These are phyloP conservation scores for Scleroderma bovista DNA, from an alignment of 768 basidiomycete genomes.

Conservation along the genomic window DNA sequence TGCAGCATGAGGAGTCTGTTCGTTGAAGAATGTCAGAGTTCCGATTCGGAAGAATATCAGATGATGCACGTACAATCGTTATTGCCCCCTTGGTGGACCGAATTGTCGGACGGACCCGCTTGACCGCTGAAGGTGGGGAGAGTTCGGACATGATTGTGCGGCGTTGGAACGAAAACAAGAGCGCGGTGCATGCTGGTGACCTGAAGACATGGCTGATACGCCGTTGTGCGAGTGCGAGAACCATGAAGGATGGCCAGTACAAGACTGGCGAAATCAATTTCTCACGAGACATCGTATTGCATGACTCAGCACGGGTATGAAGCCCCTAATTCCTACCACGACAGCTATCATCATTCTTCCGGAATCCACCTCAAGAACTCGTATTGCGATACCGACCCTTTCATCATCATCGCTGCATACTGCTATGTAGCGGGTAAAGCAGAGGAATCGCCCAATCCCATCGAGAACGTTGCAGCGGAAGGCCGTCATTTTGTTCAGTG, in stretches of 20 bases:
- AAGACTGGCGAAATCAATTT: no score
- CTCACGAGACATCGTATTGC: neutral
- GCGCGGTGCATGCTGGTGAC: neutral
- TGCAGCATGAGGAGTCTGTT: slow-evolving; percentile 77
- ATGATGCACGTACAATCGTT: slow-evolving; percentile 48
- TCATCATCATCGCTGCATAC: slow-evolving; percentile 88
- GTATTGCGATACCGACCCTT: slow-evolving; percentile 95
- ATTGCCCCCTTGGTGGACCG: slow-evolving; percentile 74
- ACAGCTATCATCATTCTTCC: slow-evolving; percentile 92
- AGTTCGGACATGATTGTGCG: slow-evolving; percentile 67
- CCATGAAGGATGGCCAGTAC: slow-evolving; percentile 18
- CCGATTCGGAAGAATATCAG: neutral
- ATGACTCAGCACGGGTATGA: neutral
- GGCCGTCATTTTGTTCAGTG: slow-evolving; percentile 70
- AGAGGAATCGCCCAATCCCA: slow-evolving; percentile 92
- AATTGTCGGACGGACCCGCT: slow-evolving; percentile 59
- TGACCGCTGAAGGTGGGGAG: slow-evolving; percentile 56
- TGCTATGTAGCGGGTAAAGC: slow-evolving; percentile 96
- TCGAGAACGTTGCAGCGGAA: slow-evolving; percentile 87
- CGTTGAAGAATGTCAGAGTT: slow-evolving; percentile 1
- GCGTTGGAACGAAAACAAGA: slow-evolving; percentile 26
- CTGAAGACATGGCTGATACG: slow-evolving; percentile 11
- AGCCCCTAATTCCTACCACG: no score
- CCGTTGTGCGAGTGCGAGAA: slow-evolving; percentile 6
- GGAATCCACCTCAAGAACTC: slow-evolving; percentile 96